A percentile compares a stretch with the other conserved stretches of the same genome.
phyloP scores from a whole-genome alignment of 2,329 filamentous ascomycete species.

The Diaporthe longicolla region DNA sequence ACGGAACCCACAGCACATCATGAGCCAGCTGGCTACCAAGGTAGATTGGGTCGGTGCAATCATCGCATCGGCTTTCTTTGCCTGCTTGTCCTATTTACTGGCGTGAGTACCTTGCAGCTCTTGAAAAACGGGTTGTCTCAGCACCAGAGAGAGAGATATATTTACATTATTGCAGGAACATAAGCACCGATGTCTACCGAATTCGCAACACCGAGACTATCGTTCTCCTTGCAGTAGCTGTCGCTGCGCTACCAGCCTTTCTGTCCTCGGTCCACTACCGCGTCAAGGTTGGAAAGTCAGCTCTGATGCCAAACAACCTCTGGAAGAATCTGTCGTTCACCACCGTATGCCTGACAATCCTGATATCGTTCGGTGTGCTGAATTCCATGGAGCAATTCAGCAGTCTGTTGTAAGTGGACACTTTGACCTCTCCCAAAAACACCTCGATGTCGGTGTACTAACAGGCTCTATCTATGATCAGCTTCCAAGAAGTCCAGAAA shows the following conservation, averaged over 20 bases:
- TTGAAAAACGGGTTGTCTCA: background rate
- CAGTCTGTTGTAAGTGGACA: slow-evolving; percentile 61
- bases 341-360: slow-evolving; percentile 65
- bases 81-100: slow-evolving; percentile 67
- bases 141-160: background rate
- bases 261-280: slow-evolving; percentile 67
- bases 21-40: slow-evolving; percentile 52
- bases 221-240: slow-evolving; percentile 60
- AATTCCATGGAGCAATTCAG: slow-evolving; percentile 63
- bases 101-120: slow-evolving; percentile 55
- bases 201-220: slow-evolving; percentile 62
- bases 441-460: slow-evolving; percentile 22
- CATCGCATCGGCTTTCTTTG: slow-evolving; percentile 62
- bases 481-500: slow-evolving; percentile 66
- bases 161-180: slow-evolving; percentile 44
- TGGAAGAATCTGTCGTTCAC: slow-evolving; percentile 72
- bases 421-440: slow-evolving; percentile 12
- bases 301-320: slow-evolving; percentile 73
- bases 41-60: slow-evolving; percentile 69
- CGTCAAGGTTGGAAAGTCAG: slow-evolving; percentile 60
- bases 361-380: slow-evolving; percentile 60
- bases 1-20: slow-evolving; percentile 41
- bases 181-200: slow-evolving; percentile 56
- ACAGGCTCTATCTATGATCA: slow-evolving; percentile 43
- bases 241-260: slow-evolving; percentile 61